Conservation (phyloP, 495 filamentous ascomycete species). For the Echria macrotheca region DNA sequence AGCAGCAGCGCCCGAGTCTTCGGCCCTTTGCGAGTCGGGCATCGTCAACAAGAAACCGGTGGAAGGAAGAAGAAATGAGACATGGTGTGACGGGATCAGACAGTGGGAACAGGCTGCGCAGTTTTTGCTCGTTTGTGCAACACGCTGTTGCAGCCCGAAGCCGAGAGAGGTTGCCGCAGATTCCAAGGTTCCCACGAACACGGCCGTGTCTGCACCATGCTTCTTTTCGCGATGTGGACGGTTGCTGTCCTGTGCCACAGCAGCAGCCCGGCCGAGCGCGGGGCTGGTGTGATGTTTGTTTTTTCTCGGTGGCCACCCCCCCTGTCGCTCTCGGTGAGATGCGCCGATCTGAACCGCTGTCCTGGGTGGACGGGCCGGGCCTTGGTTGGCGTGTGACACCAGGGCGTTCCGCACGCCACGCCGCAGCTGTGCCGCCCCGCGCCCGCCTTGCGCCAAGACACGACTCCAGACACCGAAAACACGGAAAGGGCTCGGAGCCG, state of each 20-base stretch:
- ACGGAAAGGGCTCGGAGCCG: neutral
- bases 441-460: no score
- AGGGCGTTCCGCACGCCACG: no score
- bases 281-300: neutral
- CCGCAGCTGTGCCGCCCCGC: no score
- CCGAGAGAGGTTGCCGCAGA: no score
- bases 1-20: neutral
- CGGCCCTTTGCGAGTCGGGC: slow-evolving; percentile 4
- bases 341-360: slow-evolving; percentile 3
- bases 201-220: no score
- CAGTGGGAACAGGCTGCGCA: neutral
- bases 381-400: neutral
- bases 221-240: no score
- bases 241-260: neutral
- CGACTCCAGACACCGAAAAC: neutral
- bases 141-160: neutral
- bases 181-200: no score
- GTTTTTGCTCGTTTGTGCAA: neutral
- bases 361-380: neutral
- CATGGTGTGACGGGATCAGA: neutral
- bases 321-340: slow-evolving; percentile 4
- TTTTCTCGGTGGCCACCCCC: neutral
- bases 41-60: neutral
- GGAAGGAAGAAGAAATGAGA: neutral
- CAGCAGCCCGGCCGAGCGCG: neutral